These are phyloP conservation scores for Botryotinia globosa DNA, from an alignment of 2,329 filamentous ascomycete species.

Conservation along the genomic window DNA sequence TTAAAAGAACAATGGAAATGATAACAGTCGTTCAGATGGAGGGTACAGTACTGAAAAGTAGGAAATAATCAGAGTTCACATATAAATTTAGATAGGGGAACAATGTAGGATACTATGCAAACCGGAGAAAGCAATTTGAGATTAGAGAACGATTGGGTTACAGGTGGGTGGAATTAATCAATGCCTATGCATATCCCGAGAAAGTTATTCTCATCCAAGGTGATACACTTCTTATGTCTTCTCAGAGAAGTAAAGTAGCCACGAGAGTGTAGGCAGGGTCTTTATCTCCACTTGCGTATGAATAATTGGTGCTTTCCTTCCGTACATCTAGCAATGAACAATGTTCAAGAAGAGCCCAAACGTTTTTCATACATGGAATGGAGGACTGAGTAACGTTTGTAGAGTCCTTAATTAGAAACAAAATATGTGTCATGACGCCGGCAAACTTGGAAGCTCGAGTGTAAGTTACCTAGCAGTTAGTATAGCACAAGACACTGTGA, in stretches of 20 bases:
- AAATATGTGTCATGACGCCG: neutral
- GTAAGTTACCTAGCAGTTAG: neutral
- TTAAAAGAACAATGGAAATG: no score
- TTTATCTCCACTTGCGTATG: neutral
- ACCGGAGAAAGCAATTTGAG: neutral
- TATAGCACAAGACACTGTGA: neutral
- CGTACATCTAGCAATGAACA: neutral
- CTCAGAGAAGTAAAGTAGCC: neutral
- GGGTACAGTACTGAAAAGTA: no score
- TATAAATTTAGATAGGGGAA: no score
- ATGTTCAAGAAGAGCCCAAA: neutral
- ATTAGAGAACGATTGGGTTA: neutral
- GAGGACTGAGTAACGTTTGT: neutral
- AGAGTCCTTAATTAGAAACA: neutral
- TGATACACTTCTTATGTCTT: no score
- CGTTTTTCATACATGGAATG: neutral
- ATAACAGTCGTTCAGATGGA: no score
- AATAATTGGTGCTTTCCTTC: neutral
- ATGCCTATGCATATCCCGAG: neutral
- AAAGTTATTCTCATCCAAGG: neutral
- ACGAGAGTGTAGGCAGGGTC: neutral
- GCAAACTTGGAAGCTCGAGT: neutral
- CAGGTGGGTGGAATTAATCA: neutral
- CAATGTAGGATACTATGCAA: no score
- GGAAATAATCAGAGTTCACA: no score